A percentile compares a stretch with the other conserved stretches of the same genome.
Evolutionary conservation across 768 basidiomycete species (phyloP).

Genomic region (Psilocybe tampanensis): DNA sequence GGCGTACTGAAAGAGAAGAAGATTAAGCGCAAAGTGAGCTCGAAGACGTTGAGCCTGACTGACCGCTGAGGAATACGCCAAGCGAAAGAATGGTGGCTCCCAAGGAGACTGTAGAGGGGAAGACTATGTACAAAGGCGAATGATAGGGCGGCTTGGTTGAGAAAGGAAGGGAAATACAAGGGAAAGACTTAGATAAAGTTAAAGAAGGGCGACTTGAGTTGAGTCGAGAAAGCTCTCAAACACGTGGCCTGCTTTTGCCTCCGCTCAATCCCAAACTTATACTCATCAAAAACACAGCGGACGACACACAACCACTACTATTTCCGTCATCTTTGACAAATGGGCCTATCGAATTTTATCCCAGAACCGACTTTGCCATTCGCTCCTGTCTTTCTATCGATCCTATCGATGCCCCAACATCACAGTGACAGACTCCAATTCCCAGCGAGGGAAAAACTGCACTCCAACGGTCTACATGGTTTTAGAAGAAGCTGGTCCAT

Average conservation of each 20-base stretch:
- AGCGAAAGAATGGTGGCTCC: conserved; percentile 10
- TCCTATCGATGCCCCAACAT: conserved; percentile 7
- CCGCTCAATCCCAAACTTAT: conserved; percentile 22
- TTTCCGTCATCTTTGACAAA: background rate
- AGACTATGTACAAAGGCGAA: conserved; percentile 8
- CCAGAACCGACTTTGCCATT: no score
- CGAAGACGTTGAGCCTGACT: conserved; percentile 7
- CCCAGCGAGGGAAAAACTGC: background rate
- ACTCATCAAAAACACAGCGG: background rate
- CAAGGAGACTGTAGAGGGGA: conserved; percentile 4
- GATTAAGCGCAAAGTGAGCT: conserved; percentile 16
- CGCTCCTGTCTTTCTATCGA: conserved; percentile 4
- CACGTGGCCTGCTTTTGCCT: conserved; percentile 40
- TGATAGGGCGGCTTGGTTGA: background rate
- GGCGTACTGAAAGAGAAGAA: conserved; percentile 16
- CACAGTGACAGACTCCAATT: background rate
- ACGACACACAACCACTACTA: conserved; percentile 5
- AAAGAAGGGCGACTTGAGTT: conserved; percentile 15
- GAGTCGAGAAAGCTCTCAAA: conserved; percentile 18
- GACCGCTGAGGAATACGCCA: conserved; percentile 20
- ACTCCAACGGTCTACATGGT: background rate
- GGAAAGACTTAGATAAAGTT: conserved; percentile 16
- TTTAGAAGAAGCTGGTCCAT: background rate
- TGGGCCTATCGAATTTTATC: no score
- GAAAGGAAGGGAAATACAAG: background rate